Evolutionary conservation across 345 rosid genomes (phyloP), one percentile per base, ranked within the genome.

Genomic region (Camelina hispida): DNA sequence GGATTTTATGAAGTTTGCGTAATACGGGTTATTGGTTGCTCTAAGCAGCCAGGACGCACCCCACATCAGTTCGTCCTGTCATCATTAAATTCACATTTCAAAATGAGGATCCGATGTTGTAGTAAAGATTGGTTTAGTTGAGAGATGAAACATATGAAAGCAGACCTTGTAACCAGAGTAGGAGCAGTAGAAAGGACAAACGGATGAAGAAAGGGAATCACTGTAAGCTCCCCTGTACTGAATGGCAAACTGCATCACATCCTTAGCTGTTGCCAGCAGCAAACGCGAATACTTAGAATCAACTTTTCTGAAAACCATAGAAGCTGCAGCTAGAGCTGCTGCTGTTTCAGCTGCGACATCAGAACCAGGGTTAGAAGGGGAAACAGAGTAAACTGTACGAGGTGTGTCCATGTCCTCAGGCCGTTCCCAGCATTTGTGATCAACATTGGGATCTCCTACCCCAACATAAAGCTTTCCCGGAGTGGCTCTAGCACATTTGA

Each of bases 321-420:
- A 93, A n/a, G 97, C 96, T 1, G 98, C 91, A 0, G 97, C 98
- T 13, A 93, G 68, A 0, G 98, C 96, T 0, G 98, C 98, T 0
- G 98, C 96, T 0, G 89, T 93, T 79, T 93, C 97, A 0, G 84
- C 98, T 0, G 98, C 98, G 0, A 93, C 94, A 9, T 93, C 98
- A 0, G 98, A 93, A n/a, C 98, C 97, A 0, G 97, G 97, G 71
- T 80, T 89, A 43, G 85, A 82, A 0, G 94, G n/a, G 1, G 97
- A 91, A 8, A 93, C 93, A 0, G 82, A 87, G 81, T 87, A 93
- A 32, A 89, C 87, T 0, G 90, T 62, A 7, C 98, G 85, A 28
- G 71, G 81, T 0, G 98, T 91, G 83, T 88, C 96, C 98, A 93
- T 93, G 76, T 93, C 98, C 76, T 93, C 98, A 0, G 98, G 97